Evolutionary conservation across 2,329 filamentous ascomycete genomes (phyloP).

Genomic region (Ophiostoma australiae): DNA sequence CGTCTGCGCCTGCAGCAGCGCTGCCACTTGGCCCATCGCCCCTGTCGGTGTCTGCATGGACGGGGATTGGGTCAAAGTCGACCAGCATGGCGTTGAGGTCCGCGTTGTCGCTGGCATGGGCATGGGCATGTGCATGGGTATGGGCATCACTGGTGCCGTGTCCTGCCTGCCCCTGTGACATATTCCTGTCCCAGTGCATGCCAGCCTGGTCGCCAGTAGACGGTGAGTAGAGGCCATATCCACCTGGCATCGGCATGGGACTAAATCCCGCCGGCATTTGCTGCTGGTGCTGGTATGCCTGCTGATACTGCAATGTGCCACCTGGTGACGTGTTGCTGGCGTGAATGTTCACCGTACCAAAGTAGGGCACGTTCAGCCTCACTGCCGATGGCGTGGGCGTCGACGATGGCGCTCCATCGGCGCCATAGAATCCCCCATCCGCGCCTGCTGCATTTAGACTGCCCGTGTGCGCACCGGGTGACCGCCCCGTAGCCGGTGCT

Average conservation of each 20-base stretch:
- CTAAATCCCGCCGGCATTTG: not conserved
- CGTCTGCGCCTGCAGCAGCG: not conserved
- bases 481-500: not conserved
- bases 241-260: not conserved
- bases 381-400: slow-evolving; percentile 28
- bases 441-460: not conserved
- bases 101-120: not conserved
- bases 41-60: not conserved
- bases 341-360: slow-evolving; percentile 45
- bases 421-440: not conserved
- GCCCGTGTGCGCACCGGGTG: not conserved
- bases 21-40: not conserved
- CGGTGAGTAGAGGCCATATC: not conserved
- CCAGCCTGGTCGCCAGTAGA: not conserved
- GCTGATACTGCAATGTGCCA: not conserved
- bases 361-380: slow-evolving; percentile 43
- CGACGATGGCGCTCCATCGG: not conserved
- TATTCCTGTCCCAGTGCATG: slow-evolving; percentile 15
- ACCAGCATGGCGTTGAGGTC: slow-evolving; percentile 28
- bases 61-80: slow-evolving; percentile 25
- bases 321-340: not conserved
- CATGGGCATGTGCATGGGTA: not conserved
- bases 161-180: not conserved
- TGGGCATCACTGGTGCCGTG: too few species aligned
- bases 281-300: slow-evolving; percentile 14